Evolutionary conservation across 495 filamentous ascomycete species (phyloP).

Genomic region (Filosporella fistucella): DNA sequence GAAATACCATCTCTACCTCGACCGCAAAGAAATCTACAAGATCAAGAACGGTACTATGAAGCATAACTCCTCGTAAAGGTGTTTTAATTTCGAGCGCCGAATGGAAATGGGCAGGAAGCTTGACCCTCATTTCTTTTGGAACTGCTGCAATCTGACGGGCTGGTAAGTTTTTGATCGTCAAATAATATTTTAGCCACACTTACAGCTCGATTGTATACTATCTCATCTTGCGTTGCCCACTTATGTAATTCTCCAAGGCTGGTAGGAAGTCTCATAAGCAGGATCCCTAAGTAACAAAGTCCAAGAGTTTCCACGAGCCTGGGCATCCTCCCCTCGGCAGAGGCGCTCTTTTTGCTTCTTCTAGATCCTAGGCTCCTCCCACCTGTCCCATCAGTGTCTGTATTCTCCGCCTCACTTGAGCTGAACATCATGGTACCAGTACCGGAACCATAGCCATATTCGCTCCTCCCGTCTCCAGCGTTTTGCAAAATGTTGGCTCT

Average conservation of each 20-base stretch:
- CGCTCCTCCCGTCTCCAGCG: conserved; percentile 43
- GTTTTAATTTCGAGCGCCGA: conserved; percentile 52
- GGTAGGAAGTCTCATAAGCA: conserved; percentile 60
- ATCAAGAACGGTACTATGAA: conserved; percentile 60
- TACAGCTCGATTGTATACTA: conserved; percentile 34
- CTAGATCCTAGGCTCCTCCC: conserved; percentile 19
- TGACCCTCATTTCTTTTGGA: conserved; percentile 63
- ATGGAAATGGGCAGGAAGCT: conserved; percentile 56
- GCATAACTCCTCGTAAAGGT: conserved; percentile 42
- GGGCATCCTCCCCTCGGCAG: conserved; percentile 36
- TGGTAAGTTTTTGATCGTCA: neutral
- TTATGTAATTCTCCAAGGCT: conserved; percentile 58
- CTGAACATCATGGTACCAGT: conserved; percentile 18
- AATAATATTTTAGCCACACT: conserved; percentile 10
- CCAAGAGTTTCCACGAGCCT: conserved; percentile 58
- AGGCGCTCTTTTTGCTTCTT: conserved; percentile 17
- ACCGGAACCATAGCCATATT: conserved; percentile 45
- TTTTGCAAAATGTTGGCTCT: conserved; percentile 28
- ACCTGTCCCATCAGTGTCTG: conserved; percentile 13
- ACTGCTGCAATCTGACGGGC: conserved; percentile 35
- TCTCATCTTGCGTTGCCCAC: conserved; percentile 34
- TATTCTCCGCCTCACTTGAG: conserved; percentile 14
- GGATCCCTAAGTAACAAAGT: conserved; percentile 61
- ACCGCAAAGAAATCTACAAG: conserved; percentile 57
- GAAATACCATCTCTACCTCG: conserved; percentile 67